Base-by-base conservation (phyloP, 2,329 filamentous ascomycete species). In the Falciphora oryzae region DNA sequence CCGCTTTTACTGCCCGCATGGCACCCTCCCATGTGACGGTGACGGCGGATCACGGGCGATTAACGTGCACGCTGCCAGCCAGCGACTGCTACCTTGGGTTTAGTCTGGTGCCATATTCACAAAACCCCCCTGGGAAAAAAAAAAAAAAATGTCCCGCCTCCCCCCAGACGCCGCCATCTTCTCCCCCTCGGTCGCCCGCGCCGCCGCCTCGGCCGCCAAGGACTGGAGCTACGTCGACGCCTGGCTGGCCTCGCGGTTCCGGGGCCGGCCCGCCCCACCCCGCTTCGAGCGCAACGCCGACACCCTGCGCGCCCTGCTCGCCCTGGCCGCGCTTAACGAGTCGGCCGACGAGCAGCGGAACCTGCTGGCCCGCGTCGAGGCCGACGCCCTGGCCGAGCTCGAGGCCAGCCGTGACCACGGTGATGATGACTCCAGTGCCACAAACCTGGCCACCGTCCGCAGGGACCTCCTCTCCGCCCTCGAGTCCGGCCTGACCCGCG, bases 221-320 rank as follows among this genome's bases (percentile, higher is more conserved):
- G 93, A 97, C 77, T 98, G 94, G 94, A 89, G 88, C 64, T 92
- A 91, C 69, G 85, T 97, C 69, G 92, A 96, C 76, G 81, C 81
- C 70, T 98, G 94, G 93, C 85, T 97, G 14, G 81, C 83, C 59
- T 83, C 85, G 66, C 90, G 90, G 72, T 91, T 90, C 69, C 81
- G 83, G 59, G 83, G 85, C 35, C 85, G 84, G 59, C 74, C 74
- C 83, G 0, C 10, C 35, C 78, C 89, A 0, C 93, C 92, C 0
- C 73, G 81, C 0, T 97, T 97, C 75, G 94, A 98, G 78, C 89
- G 92, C 71, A 97, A 71, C 73, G 83, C 89, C 35, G 90, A 94
- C 59, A 97, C 93, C 0, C 81, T 97, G 62, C 88, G 87, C 68
- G 87, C 84, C 1, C 82, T 97, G 4, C 83, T 96, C 11, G 85